Percentiles rank a stretch among this genome's conserved stretches.
Conservation (phyloP, 176 grass and related monocot genomes). For the Stipa capillata region DNA sequence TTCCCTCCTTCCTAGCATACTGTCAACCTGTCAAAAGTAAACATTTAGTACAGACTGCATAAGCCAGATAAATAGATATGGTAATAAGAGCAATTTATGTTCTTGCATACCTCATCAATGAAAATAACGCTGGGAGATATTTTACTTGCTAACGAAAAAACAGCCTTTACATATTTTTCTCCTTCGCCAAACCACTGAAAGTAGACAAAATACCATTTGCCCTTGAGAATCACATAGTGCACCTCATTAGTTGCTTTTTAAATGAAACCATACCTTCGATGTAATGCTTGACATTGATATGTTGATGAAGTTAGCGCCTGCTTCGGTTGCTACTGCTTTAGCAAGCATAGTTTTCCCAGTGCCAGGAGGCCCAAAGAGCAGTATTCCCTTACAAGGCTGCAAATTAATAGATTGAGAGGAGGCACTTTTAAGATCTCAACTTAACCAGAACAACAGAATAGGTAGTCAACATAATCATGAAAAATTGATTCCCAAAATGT, state of each 20-base stretch:
- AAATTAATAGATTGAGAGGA: constrained; percentile 25
- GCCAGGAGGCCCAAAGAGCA: constrained; percentile 99
- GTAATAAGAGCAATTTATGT: neutral
- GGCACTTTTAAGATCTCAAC: constrained; percentile 2
- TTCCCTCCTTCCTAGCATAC: constrained; percentile 98
- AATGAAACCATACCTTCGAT: constrained; percentile 68
- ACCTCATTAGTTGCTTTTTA: constrained; percentile 1
- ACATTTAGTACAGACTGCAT: neutral
- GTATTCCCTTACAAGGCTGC: constrained; percentile 98
- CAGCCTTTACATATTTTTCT: constrained; percentile 96
- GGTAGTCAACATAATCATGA: neutral
- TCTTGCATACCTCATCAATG: constrained; percentile 81
- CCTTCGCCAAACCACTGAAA: constrained; percentile 99
- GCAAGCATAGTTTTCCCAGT: constrained; percentile 99
- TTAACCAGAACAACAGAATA: neutral
- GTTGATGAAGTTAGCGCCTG: constrained; percentile 98
- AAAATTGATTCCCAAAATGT: neutral
- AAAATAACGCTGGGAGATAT: constrained; percentile 98
- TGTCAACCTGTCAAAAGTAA: constrained; percentile 66
- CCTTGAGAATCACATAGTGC: constrained; percentile 7
- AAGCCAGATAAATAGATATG: neutral
- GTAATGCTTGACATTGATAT: constrained; percentile 99
- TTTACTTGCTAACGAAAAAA: constrained; percentile 98
- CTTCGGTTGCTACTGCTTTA: constrained; percentile 98
- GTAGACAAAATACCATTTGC: constrained; percentile 17